These are phyloP conservation scores for Phytophthora aleatoria DNA, from an alignment of 352 stramenopile species.

Conservation along the genomic window DNA sequence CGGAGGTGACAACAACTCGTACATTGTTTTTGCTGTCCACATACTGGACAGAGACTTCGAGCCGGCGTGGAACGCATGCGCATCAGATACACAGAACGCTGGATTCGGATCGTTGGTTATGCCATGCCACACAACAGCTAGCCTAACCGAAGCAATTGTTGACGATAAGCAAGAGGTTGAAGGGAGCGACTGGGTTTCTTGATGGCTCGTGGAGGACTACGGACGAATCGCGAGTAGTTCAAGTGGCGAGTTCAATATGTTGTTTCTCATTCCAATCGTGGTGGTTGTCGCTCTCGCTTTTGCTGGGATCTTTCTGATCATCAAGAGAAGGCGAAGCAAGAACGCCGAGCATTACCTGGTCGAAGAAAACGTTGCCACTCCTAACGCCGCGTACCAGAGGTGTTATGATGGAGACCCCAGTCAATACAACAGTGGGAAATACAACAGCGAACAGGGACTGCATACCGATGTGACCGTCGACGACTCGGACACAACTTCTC, in stretches of 20 bases:
- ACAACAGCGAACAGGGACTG: neutral
- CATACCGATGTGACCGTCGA: neutral
- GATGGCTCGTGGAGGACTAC: conserved; percentile 19
- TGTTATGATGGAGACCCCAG: neutral
- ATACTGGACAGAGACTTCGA: conserved; percentile 6
- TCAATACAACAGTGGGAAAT: neutral
- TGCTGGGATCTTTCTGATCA: neutral
- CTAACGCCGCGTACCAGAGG: neutral
- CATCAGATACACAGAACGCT: conserved; percentile 4
- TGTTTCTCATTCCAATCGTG: conserved; percentile 16
- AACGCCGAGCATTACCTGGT: conserved; percentile 2
- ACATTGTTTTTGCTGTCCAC: conserved; percentile 24
- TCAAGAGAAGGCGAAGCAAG: conserved; percentile 1
- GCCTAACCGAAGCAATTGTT: neutral
- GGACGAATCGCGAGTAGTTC: neutral
- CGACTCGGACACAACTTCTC: neutral
- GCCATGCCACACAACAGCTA: conserved; percentile 15
- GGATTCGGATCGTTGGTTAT: conserved; percentile 25
- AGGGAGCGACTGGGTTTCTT: conserved; percentile 15
- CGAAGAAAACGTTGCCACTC: neutral
- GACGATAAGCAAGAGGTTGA: conserved; percentile 6
- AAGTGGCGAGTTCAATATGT: conserved; percentile 6
- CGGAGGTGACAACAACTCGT: conserved; percentile 8
- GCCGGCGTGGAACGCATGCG: conserved; percentile 12
- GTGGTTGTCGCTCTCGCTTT: conserved; percentile 6